Conservation (phyloP, 2,329 filamentous ascomycete genomes). For the Sclerotinia subarctica region DNA sequence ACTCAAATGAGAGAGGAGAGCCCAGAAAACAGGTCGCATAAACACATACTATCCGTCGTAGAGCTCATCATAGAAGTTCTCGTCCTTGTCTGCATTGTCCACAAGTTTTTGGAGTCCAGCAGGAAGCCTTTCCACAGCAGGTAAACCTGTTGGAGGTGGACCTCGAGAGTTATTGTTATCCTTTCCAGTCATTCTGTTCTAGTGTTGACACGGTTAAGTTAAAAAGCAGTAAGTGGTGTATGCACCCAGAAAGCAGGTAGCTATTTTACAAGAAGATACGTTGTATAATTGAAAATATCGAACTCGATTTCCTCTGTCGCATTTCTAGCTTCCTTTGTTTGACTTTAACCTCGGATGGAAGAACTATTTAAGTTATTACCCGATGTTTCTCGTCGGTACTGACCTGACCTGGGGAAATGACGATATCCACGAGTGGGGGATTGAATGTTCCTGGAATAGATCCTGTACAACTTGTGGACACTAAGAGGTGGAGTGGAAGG, state of each 20-base stretch:
- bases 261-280: background rate
- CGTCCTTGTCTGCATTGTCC: slow-evolving; percentile 59
- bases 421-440: slow-evolving; percentile 1
- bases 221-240: background rate
- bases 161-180: slow-evolving; percentile 31
- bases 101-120: slow-evolving; percentile 55
- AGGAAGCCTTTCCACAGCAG: slow-evolving; percentile 47
- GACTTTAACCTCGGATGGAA: slow-evolving; percentile 13
- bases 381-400: slow-evolving; percentile 14
- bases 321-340: slow-evolving; percentile 2
- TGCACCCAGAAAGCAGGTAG: background rate
- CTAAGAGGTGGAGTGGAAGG: slow-evolving; percentile 10
- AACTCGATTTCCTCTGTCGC: background rate
- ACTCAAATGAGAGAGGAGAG: background rate
- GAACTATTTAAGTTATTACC: slow-evolving; percentile 1
- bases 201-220: background rate
- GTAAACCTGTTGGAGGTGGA: slow-evolving; percentile 31
- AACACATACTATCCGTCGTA: slow-evolving; percentile 72
- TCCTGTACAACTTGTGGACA: background rate
- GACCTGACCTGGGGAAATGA: slow-evolving; percentile 20
- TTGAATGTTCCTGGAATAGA: background rate
- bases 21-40: too few species aligned
- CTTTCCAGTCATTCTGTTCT: slow-evolving; percentile 31
- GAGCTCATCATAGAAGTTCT: slow-evolving; percentile 72
- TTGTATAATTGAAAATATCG: background rate